Evolutionary conservation across 192 early-diverging fungal genomes (phyloP).

Genomic region (Kickxella alabastrina): DNA sequence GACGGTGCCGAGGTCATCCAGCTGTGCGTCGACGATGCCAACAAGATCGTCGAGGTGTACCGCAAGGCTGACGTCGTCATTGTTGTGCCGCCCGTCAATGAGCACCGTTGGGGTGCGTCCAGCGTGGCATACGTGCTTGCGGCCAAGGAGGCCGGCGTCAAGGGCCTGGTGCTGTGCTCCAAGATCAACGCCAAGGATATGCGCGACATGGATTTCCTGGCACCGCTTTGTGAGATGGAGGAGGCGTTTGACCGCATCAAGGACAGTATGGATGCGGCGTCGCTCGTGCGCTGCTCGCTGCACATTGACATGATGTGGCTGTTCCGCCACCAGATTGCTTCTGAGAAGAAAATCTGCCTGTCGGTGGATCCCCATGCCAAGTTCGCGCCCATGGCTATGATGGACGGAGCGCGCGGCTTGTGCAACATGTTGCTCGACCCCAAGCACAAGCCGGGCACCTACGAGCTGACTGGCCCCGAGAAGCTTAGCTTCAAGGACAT

Average conservation of each 20-base stretch:
- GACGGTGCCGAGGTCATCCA: conserved; percentile 23
- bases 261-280: conserved; percentile 27
- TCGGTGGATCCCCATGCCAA: conserved; percentile 17
- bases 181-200: conserved; percentile 33
- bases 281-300: conserved; percentile 45
- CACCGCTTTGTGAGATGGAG: conserved; percentile 38
- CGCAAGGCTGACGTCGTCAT: conserved; percentile 38
- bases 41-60: conserved; percentile 29
- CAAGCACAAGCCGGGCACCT: conserved; percentile 27
- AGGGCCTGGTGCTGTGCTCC: conserved; percentile 44
- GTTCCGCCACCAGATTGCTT: conserved; percentile 41
- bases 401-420: conserved; percentile 31
- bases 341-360: conserved; percentile 27
- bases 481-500: conserved; percentile 17
- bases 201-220: conserved; percentile 15
- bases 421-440: conserved; percentile 40
- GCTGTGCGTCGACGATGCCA: conserved; percentile 18
- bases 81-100: conserved; percentile 39
- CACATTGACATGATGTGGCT: conserved; percentile 45
- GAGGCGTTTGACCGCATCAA: conserved; percentile 27
- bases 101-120: conserved; percentile 25
- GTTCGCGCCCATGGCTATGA: conserved; percentile 28
- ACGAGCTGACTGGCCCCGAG: conserved; percentile 41
- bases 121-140: conserved; percentile 28
- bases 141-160: conserved; percentile 31